A percentile compares a stretch with the other conserved stretches of the same genome.
phyloP scores from a whole-genome alignment of 2,329 filamentous ascomycete species.

The Apiospora arundinis region DNA sequence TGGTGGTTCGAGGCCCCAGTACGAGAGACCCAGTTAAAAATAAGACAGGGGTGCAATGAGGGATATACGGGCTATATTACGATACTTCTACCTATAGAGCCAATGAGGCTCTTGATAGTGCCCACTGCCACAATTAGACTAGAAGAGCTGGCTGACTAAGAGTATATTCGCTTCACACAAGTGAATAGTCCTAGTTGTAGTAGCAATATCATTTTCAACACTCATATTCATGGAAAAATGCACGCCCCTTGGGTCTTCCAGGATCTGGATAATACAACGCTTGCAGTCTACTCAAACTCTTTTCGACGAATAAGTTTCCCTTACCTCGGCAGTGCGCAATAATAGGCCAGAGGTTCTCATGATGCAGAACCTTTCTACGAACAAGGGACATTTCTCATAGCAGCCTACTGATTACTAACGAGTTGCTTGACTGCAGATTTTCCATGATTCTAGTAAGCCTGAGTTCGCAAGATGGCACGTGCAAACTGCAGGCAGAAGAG shows the following conservation, averaged over 20 bases:
- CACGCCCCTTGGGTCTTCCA: too few species aligned
- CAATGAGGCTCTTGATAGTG: background rate
- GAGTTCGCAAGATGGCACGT: background rate
- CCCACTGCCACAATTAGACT: too few species aligned
- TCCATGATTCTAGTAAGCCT: background rate
- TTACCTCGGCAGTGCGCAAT: background rate
- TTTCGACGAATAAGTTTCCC: background rate
- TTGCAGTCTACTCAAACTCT: background rate
- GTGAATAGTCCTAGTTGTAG: background rate
- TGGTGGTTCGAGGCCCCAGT: background rate
- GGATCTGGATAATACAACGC: background rate
- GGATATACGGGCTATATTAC: background rate
- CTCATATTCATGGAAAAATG: too few species aligned
- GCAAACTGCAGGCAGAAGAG: background rate
- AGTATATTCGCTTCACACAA: background rate
- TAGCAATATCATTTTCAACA: background rate
- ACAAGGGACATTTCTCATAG: background rate
- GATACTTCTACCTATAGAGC: background rate
- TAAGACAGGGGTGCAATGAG: background rate
- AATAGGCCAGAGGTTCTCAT: background rate
- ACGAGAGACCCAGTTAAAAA: too few species aligned
- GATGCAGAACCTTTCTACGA: background rate
- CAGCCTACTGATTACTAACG: background rate
- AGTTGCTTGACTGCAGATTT: background rate
- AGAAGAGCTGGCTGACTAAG: background rate